Base-by-base conservation (phyloP, 2,329 filamentous ascomycete species). In the Cercospora canescens region DNA sequence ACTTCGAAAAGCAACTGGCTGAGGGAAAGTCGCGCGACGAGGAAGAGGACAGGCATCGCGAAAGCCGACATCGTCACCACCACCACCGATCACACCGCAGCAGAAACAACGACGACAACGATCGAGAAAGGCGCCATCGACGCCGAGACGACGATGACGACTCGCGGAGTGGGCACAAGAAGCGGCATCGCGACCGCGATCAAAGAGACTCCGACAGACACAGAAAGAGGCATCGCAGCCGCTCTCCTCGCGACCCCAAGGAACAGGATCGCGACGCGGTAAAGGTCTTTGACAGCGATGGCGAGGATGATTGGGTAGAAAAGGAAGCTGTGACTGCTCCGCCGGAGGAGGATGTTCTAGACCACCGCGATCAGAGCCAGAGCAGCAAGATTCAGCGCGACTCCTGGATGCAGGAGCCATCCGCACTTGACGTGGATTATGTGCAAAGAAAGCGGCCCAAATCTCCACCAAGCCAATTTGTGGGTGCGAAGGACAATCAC, bases 401-500 rank as follows among this genome's bases (percentile, higher is more conserved):
- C 78, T 87, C 91, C 0, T 99, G 96, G 94, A 99, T 99, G 95
- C 90, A 93, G 66, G 90, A 90, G 0, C 93, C 94, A 0, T 92
- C 91, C 0, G 88, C 90, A 0, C 80, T 96, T 37, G 90, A 94
- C 61, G 84, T 98, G 64, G 94, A 98, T 75, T 97, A 96, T 76
- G 85, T 93, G 59, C 86, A 91, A 75, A 79, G 80, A 1, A 84
- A 85, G 67, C 88, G 87, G 67, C 77, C 81, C 6, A 76, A 77
- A 61, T 78, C 79, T 73, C 79, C 79, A 39, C 82, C 80, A 72
- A 79, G 72, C 72, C 79, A 77, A 72, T 78, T 81, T 60, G 18
- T 81, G 79, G 39, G 82, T 80, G 63, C 86, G 80, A 70, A 83
- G 61, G 81, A 87, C 16, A 88, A 89, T 61, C 88, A 90, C 11